These are phyloP conservation scores for Cyclotella kingstonii DNA, from an alignment of 108 stramenopile species.

Conservation along the genomic window DNA sequence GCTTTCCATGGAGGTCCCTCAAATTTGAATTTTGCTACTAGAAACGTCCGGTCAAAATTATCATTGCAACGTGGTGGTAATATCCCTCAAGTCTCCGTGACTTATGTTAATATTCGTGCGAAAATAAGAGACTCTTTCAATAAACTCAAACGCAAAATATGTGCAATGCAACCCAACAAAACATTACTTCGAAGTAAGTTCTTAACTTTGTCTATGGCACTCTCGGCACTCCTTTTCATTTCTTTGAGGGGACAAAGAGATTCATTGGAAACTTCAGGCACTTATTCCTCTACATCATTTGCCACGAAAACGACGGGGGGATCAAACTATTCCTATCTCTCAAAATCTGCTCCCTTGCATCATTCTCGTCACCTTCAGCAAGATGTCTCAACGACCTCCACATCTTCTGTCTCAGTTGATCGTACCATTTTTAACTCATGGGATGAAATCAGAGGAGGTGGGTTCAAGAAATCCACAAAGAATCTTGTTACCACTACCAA, in stretches of 20 bases:
- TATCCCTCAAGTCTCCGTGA: too few relatives aligned
- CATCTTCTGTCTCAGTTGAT: conserved; percentile 11
- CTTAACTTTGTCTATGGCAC: conserved; percentile 20
- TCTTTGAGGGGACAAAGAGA: too few relatives aligned
- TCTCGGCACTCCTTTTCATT: conserved; percentile 19
- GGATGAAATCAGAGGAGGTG: conserved; percentile 31
- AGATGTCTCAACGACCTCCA: background rate
- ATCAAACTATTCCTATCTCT: background rate
- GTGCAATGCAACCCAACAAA: too few relatives aligned
- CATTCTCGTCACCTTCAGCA: conserved; percentile 16
- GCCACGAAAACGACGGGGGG: background rate
- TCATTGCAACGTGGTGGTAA: too few relatives aligned
- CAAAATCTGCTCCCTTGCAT: background rate
- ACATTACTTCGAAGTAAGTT: too few relatives aligned
- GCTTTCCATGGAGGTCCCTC: too few relatives aligned
- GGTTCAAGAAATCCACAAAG: conserved; percentile 6
- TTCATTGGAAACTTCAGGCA: too few relatives aligned
- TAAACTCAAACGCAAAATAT: too few relatives aligned
- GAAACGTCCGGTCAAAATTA: too few relatives aligned
- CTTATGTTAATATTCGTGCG: too few relatives aligned
- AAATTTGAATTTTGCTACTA: too few relatives aligned
- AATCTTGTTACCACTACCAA: conserved; percentile 2
- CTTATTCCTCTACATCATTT: background rate
- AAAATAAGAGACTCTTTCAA: too few relatives aligned
- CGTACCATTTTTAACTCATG: conserved; percentile 36